phyloP scores from a whole-genome alignment of 2,329 filamentous ascomycete species.

The Ophiosphaerella korrae region DNA sequence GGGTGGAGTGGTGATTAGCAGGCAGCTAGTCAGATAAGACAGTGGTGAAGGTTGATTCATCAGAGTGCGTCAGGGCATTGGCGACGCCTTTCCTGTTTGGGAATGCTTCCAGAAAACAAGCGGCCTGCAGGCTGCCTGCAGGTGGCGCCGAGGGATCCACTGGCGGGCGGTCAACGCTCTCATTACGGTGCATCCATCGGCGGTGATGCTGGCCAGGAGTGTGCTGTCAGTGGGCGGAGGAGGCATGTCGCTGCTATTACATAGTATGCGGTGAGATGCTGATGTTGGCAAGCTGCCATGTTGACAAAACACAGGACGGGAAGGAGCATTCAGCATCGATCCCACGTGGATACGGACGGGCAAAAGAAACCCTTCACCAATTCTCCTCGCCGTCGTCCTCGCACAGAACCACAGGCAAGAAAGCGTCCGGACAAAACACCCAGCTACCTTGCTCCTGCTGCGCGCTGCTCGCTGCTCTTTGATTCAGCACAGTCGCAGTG shows the following conservation, averaged over 20 bases:
- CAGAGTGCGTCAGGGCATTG: no score
- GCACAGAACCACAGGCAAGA: neutral
- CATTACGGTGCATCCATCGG: constrained; percentile 18
- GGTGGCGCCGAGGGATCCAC: constrained; percentile 26
- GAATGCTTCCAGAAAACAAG: constrained; percentile 25
- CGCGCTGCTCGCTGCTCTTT: neutral
- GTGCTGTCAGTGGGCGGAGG: neutral
- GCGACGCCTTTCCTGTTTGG: constrained; percentile 2
- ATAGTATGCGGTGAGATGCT: no score
- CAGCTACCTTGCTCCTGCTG: constrained; percentile 5
- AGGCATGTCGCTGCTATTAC: neutral
- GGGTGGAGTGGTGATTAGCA: neutral
- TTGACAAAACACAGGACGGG: neutral
- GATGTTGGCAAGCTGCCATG: no score
- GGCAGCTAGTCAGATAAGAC: neutral
- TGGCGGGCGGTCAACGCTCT: constrained; percentile 28
- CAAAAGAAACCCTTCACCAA: constrained; percentile 25
- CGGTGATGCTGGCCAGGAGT: constrained; percentile 2
- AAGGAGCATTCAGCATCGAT: constrained; percentile 5
- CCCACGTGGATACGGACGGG: constrained; percentile 33
- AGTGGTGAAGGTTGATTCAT: no score
- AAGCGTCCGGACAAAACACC: neutral
- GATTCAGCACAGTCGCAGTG: constrained; percentile 27
- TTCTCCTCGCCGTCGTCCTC: neutral
- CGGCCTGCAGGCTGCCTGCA: constrained; percentile 13